These are phyloP conservation scores for Ogataea methylovora DNA, from an alignment of 805 yeast species.

Conservation along the genomic window DNA sequence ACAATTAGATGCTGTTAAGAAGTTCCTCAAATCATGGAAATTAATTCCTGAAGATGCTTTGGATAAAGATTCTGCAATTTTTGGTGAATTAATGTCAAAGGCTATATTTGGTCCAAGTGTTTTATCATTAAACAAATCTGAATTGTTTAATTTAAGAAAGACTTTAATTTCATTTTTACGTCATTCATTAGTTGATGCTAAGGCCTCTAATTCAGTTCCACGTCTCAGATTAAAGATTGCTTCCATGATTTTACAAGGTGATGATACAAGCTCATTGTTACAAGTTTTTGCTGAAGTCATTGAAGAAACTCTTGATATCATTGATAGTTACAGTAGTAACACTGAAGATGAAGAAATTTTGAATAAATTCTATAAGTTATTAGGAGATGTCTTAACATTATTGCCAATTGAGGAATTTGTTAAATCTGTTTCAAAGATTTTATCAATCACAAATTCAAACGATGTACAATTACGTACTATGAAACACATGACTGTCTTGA, in stretches of 20 bases:
- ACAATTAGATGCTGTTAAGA: conserved; percentile 49
- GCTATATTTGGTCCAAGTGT: conserved; percentile 60
- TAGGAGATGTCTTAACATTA: conserved; percentile 57
- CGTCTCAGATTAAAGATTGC: conserved; percentile 34
- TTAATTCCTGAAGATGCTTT: conserved; percentile 34
- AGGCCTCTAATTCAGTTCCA: conserved; percentile 31
- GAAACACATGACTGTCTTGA: conserved; percentile 53
- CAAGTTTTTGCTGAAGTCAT: conserved; percentile 20
- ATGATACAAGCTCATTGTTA: conserved; percentile 14
- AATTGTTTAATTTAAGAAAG: conserved; percentile 39
- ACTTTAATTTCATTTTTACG: conserved; percentile 52
- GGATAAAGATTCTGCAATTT: conserved; percentile 29
- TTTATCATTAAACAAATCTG: conserved; percentile 40
- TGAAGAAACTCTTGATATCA: conserved; percentile 28
- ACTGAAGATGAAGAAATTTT: conserved; percentile 28
- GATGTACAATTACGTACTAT: conserved; percentile 40
- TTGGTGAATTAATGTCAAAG: conserved; percentile 35
- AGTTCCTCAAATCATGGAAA: conserved; percentile 46
- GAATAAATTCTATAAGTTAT: conserved; percentile 41
- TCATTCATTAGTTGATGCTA: conserved; percentile 36
- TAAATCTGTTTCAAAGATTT: conserved; percentile 43
- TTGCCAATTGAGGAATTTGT: conserved; percentile 73
- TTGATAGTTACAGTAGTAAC: conserved; percentile 25
- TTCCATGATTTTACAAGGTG: conserved; percentile 23
- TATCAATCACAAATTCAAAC: conserved; percentile 19